Conservation (phyloP, 306 rosid genomes). For the Pterocarpus macrocarpus region DNA sequence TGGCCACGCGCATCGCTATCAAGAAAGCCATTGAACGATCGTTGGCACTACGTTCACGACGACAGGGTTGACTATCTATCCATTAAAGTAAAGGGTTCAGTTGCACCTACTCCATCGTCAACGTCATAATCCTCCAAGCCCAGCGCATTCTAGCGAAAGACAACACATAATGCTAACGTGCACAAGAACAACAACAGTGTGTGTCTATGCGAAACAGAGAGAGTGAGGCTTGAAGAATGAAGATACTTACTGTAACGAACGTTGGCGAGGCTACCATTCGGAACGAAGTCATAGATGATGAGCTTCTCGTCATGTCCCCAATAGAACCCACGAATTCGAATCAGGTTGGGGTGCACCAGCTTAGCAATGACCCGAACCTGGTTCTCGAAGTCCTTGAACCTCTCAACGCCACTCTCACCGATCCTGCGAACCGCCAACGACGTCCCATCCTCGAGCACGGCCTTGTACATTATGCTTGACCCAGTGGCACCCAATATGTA, state of each 20-base stretch:
- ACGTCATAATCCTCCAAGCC: background rate
- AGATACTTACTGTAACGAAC: conserved; percentile 89
- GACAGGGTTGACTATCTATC: conserved; percentile 58
- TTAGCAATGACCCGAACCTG: conserved; percentile 79
- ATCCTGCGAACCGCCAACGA: conserved; percentile 87
- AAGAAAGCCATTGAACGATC: conserved; percentile 27
- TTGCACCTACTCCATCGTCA: conserved; percentile 74
- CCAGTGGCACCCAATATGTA: conserved; percentile 92
- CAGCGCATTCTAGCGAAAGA: conserved; percentile 45
- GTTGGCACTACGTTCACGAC: background rate
- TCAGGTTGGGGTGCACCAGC: conserved; percentile 84
- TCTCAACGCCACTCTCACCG: conserved; percentile 78
- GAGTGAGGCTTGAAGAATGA: background rate
- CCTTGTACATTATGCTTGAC: conserved; percentile 95
- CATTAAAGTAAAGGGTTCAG: conserved; percentile 55
- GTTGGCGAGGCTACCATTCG: conserved; percentile 93
- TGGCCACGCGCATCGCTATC: conserved; percentile 43
- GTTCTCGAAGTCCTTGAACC: conserved; percentile 88
- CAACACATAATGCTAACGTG: conserved; percentile 25
- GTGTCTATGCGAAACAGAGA: background rate
- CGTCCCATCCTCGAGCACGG: conserved; percentile 89
- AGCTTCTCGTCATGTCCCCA: conserved; percentile 94
- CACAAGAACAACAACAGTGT: background rate
- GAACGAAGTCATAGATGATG: conserved; percentile 91
- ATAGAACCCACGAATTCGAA: conserved; percentile 88